Base-by-base conservation (phyloP, 345 rosid species). In the Camelina neglecta region DNA sequence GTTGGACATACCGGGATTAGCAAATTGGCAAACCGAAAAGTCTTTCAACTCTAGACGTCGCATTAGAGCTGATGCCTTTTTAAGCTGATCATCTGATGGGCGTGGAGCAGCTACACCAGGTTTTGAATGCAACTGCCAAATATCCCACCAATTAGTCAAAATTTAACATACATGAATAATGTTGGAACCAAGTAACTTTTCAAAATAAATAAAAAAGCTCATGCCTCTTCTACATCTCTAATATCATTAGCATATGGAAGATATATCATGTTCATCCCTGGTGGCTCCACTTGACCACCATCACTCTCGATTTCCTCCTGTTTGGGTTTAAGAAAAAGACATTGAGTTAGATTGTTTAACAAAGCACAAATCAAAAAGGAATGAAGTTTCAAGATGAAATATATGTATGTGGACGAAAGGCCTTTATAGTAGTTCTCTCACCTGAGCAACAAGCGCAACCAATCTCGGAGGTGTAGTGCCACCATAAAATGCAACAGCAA, bases 401-500 rank as follows among this genome's bases (percentile, higher is more conserved):
- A 76, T 55, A 61, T 5, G 42, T 23, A 38, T 60, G 60, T 21
- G 26, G 59, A 70, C 13, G 56, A 76, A 62, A 77, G 65, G 35
- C 26, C 29, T 33, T n/a, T 20, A 47, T 23, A 41, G 18, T 71
- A 58, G 63, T 53, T 61, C 29, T 68, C 88, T 83, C 84, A 91
- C 98, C 83, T 91, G 97, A 11, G 98, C 93, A 76, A 93, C 84
- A 77, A 93, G 92, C 59, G 94, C 98, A 36, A 93, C 98, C 81
- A 91, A 74, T 61, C 82, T 91, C 33, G 97, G 89, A 83, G 81
- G 84, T 67, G 89, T 82, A 39, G 90, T 71, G 71, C 81, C 62
- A 12, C 98, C 96, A 72, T 81, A 83, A 74, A 85, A 94, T 58
- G 96, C 98, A 81, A 90, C 89, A 45, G 97, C 96, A 82, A 83